Percentiles rank a stretch among this genome's conserved stretches.
These are phyloP conservation scores for Phyllosticta citriasiana DNA, from an alignment of 2,329 filamentous ascomycete genomes.

Conservation along the genomic window DNA sequence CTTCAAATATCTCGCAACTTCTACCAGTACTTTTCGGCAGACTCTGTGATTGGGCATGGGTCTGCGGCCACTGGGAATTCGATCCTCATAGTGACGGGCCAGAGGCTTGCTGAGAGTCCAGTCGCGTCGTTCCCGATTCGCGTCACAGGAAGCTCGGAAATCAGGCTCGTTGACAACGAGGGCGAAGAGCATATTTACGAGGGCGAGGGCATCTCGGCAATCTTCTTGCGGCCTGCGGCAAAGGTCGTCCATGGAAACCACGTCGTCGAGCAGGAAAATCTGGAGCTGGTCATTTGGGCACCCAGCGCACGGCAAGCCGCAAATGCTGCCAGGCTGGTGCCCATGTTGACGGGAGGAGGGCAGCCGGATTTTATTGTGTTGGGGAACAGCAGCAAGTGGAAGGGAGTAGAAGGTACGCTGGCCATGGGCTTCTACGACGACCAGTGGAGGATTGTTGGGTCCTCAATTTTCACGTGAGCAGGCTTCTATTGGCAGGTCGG, in stretches of 20 bases:
- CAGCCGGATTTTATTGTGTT: slow-evolving; percentile 49
- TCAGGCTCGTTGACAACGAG: slow-evolving; percentile 15
- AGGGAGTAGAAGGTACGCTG: slow-evolving; percentile 41
- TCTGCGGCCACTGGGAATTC: slow-evolving; percentile 31
- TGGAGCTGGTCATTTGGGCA: slow-evolving; percentile 50
- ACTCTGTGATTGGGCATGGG: slow-evolving; percentile 31
- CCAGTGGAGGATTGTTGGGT: slow-evolving; percentile 41
- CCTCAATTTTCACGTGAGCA: slow-evolving; percentile 31
- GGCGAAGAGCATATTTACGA: slow-evolving; percentile 21
- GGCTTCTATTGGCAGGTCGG: neutral
- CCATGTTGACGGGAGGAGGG: slow-evolving; percentile 46
- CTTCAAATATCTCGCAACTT: slow-evolving; percentile 48
- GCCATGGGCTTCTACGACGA: slow-evolving; percentile 48
- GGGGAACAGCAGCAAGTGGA: slow-evolving; percentile 37
- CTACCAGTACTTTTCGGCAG: slow-evolving; percentile 48
- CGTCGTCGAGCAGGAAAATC: slow-evolving; percentile 27
- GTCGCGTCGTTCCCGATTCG: slow-evolving; percentile 23
- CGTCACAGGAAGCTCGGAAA: slow-evolving; percentile 9
- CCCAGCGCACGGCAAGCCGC: slow-evolving; percentile 36
- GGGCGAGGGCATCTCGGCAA: slow-evolving; percentile 35
- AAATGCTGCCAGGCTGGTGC: slow-evolving; percentile 43
- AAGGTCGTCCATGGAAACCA: slow-evolving; percentile 14
- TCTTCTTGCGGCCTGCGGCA: slow-evolving; percentile 40
- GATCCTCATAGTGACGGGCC: slow-evolving; percentile 30
- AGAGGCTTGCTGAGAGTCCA: slow-evolving; percentile 14